A percentile compares a stretch with the other conserved stretches of the same genome.
These are phyloP conservation scores for Pugionium dolabratum DNA, from an alignment of 345 rosid species.

Conservation along the genomic window DNA sequence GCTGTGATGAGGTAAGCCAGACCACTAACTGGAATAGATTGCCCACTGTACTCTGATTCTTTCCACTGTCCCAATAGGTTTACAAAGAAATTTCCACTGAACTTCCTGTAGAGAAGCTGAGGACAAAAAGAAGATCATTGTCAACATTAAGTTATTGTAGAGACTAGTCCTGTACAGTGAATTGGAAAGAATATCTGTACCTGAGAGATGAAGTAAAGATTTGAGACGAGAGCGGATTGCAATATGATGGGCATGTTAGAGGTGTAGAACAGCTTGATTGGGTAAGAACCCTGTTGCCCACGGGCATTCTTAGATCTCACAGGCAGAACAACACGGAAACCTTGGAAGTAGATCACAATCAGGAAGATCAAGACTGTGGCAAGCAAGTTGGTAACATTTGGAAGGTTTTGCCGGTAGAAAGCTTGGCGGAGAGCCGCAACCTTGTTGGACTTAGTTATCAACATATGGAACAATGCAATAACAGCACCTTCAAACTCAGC, in stretches of 20 bases:
- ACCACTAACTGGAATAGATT: constrained; percentile 77
- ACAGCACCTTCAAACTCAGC: constrained; percentile 96
- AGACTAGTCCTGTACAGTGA: not conserved
- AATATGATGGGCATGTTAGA: constrained; percentile 92
- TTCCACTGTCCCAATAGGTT: constrained; percentile 85
- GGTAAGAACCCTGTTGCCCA: constrained; percentile 91
- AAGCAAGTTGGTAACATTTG: constrained; percentile 81
- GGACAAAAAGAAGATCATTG: constrained; percentile 7
- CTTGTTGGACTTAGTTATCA: constrained; percentile 75
- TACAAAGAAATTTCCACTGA: constrained; percentile 76
- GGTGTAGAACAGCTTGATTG: constrained; percentile 85
- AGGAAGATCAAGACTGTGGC: constrained; percentile 80
- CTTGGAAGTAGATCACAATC: constrained; percentile 91
- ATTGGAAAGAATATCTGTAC: constrained; percentile 37
- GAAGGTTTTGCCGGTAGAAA: constrained; percentile 85
- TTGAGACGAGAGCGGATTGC: constrained; percentile 83
- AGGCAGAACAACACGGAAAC: constrained; percentile 86
- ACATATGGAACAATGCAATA: constrained; percentile 76
- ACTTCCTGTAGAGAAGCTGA: constrained; percentile 81
- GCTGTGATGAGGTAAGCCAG: constrained; percentile 82
- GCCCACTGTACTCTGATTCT: constrained; percentile 84
- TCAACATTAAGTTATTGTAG: not conserved
- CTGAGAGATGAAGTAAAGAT: constrained; percentile 86
- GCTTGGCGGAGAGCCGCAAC: constrained; percentile 84
- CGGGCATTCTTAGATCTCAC: constrained; percentile 94